Conservation (phyloP, 169 alveolate species). For the Toxoplasma gondii region DNA sequence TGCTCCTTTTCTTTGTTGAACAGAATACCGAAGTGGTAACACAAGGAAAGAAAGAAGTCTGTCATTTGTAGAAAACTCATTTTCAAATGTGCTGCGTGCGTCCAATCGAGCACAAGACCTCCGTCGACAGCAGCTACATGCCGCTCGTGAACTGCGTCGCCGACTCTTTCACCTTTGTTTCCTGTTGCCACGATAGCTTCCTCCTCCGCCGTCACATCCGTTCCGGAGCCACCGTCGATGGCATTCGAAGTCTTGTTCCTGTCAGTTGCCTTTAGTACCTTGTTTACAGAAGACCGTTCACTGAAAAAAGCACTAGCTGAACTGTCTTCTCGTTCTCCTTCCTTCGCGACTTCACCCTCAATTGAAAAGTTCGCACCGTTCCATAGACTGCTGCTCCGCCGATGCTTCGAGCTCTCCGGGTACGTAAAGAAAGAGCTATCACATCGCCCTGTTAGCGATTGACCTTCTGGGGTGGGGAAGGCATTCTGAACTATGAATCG, state of each 20-base stretch:
- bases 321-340: neutral
- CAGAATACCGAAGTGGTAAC: neutral
- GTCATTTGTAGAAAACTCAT: constrained; percentile 21
- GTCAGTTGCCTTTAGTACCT: neutral
- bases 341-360: neutral
- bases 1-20: constrained; percentile 20
- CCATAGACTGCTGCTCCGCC: constrained; percentile 1
- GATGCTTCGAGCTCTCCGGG: neutral
- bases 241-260: neutral
- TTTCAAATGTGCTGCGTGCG: neutral
- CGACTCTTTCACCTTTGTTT: neutral
- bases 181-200: neutral
- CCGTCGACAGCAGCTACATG: neutral
- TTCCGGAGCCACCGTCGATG: neutral
- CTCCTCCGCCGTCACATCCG: neutral
- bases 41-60: neutral
- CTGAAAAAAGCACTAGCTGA: neutral
- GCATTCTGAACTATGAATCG: neutral
- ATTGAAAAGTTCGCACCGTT: neutral
- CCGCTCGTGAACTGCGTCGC: neutral
- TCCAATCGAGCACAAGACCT: neutral
- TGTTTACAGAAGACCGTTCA: neutral
- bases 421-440: neutral
- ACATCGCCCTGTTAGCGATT: neutral
- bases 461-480: neutral